Evolutionary conservation across 805 yeast species (phyloP), one percentile per base, ranked within the genome.

Genomic region (Geotrichum ghanense): DNA sequence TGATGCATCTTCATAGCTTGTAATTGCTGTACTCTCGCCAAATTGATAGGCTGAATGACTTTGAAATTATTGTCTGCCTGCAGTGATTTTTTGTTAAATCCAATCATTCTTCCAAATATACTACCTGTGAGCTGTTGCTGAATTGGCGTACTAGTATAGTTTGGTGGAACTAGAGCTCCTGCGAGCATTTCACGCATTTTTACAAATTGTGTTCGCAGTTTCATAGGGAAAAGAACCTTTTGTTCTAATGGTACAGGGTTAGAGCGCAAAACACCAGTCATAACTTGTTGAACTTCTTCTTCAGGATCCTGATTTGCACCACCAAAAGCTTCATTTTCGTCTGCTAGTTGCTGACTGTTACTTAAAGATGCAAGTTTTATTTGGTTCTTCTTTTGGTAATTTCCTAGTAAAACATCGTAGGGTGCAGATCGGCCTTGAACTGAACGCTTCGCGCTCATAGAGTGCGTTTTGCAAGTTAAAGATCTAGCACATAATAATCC

Each of bases 401-500:
- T 89, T 19, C 89, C 87, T 47, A 92, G 69, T 45, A 92, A 69
- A 23, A 78, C 79, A 62, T 92, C 98, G 65, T 88, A 92, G 0
- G 96, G 88, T 5, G 92, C 89, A 27, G 95, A 80, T 56, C 98
- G 74, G 9, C 98, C 98, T 16, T 78, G 79, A 19, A 92, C 98
- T 0, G 95, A 89, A 56, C 98, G 76, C 58, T 92, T 92, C 22
- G 97, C 95, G 26, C 97, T 97, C 96, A 92, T 89, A 1, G 97
- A 86, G 65, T 92, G 98, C 0, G 97, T 88, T 61, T 92, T 92
- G 72, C 98, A 92, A 0, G 98, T 92, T 50, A 92, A 70, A 0
- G 97, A 88, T 44, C 98, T 74, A 3, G 97, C 97, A 71, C 98
- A 92, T 55, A 79, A 82, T 0, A 94, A 95, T n/a, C 97, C 97